phyloP scores from a whole-genome alignment of 1,284 basidiomycete genomes.

The Coniophora puteana region DNA sequence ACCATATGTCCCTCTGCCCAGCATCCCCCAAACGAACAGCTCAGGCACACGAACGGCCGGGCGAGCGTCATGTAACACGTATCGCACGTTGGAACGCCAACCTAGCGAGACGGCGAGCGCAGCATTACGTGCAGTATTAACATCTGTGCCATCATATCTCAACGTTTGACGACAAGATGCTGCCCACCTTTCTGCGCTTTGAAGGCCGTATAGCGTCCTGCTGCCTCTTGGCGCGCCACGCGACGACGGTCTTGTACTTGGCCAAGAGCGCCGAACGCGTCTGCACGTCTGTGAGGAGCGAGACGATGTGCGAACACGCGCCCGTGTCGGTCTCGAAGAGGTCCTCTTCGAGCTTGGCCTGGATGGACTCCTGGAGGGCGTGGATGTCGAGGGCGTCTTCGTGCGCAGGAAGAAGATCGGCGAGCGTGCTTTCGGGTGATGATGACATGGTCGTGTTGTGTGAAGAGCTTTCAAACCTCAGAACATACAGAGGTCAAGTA shows the following conservation, averaged over 20 bases:
- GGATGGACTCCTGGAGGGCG: conserved; percentile 6
- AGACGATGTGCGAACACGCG: conserved; percentile 18
- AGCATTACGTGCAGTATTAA: not conserved
- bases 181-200: conserved; percentile 42
- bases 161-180: not conserved
- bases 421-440: conserved; percentile 23
- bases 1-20: conserved; percentile 57
- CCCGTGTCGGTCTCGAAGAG: conserved; percentile 10
- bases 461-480: no score
- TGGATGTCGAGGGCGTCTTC: conserved; percentile 14
- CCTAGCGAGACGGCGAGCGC: conserved; percentile 21
- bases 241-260: conserved; percentile 35
- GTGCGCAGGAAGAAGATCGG: conserved; percentile 28
- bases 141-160: not conserved
- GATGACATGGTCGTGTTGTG: conserved; percentile 21
- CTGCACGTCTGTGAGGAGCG: conserved; percentile 24
- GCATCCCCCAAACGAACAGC: conserved; percentile 76
- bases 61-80: conserved; percentile 56
- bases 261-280: conserved; percentile 22
- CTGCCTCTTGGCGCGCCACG: conserved; percentile 34
- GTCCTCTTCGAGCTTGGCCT: conserved; percentile 11
- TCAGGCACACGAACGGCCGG: conserved; percentile 77
- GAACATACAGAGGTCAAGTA: no score
- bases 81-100: conserved; percentile 56
- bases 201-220: conserved; percentile 30